A percentile compares a stretch with the other conserved stretches of the same genome.
phyloP scores from a whole-genome alignment of 345 rosid species.

The Eucalyptus grandis region DNA sequence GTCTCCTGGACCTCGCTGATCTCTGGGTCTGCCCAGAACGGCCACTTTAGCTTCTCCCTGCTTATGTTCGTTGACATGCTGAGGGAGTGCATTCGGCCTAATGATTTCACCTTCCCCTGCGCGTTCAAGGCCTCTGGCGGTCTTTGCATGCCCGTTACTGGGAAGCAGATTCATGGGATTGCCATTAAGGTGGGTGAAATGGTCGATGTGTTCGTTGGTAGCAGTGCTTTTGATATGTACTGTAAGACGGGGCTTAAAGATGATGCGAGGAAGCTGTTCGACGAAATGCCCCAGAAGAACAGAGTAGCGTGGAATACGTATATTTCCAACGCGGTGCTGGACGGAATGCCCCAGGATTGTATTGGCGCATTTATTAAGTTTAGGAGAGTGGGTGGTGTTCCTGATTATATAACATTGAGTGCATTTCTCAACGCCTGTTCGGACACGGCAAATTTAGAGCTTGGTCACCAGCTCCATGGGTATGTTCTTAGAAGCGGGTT shows the following conservation, averaged over 20 bases:
- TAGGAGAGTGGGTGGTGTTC: slow-evolving; percentile 38
- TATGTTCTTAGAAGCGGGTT: slow-evolving; percentile 44
- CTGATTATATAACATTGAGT: slow-evolving; percentile 62
- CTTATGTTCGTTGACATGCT: slow-evolving; percentile 37
- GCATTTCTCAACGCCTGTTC: slow-evolving; percentile 61
- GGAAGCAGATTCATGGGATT: slow-evolving; percentile 51
- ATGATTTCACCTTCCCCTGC: slow-evolving; percentile 82
- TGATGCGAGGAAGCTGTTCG: slow-evolving; percentile 62
- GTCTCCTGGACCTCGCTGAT: slow-evolving; percentile 74
- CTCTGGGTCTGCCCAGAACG: slow-evolving; percentile 58
- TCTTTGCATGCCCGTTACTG: slow-evolving; percentile 17
- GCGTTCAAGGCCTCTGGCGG: slow-evolving; percentile 64
- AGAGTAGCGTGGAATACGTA: slow-evolving; percentile 63
- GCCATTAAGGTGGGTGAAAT: slow-evolving; percentile 46
- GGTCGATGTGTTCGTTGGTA: slow-evolving; percentile 56
- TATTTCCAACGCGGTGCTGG: slow-evolving; percentile 58
- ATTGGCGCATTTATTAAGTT: slow-evolving; percentile 40
- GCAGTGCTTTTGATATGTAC: slow-evolving; percentile 79
- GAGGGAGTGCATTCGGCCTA: slow-evolving; percentile 42
- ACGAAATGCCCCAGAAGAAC: slow-evolving; percentile 67
- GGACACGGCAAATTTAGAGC: slow-evolving; percentile 25
- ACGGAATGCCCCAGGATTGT: slow-evolving; percentile 35
- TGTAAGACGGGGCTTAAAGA: slow-evolving; percentile 27
- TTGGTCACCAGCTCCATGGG: slow-evolving; percentile 67
- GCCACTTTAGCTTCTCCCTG: slow-evolving; percentile 48